Base-by-base conservation (phyloP, 148 eudicot genomes). In the Hydrangea macrophylla region DNA sequence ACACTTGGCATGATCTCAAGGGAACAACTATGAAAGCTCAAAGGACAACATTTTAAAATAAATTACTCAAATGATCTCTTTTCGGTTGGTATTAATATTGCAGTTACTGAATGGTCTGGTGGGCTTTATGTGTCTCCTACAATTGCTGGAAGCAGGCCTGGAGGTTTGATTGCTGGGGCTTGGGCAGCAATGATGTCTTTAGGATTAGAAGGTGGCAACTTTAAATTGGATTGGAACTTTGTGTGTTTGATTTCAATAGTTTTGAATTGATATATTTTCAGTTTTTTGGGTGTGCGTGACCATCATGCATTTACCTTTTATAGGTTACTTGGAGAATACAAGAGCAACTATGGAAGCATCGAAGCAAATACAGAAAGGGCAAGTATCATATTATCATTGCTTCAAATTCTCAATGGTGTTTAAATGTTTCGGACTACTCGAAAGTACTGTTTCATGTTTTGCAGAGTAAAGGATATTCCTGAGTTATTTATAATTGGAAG, bases 101-200 rank as follows among this genome's bases (percentile, higher is more conserved):
- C 83, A 94, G 99, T 94, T 64, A 94, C 99, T 31, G 99, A 94
- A 80, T 94, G 99, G 99, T 79, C 97, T 72, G 97, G 99, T 79
- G 99, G 99, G 33, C 94, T 95, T 44, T 95, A 95, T 76, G 87
- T 95, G 39, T 95, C 99, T 69, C 99, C 99, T 55, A 87, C 96
- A 35, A 86, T 91, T 44, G 99, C 99, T 80, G 99, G 99, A 30
- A 95, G 99, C 84, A 85, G 99, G 82, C 96, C 99, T 55, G 99
- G 97, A 45, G 84, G 86, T 74, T 74, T 95, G 40, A 84, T 91
- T 79, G 99, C 99, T 66, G 99, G 99, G 58, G 99, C 99, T 70
- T 95, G 99, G 97, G 99, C 99, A 9, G 92, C 99, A 58, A 88
- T 95, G 93, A 83, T 91, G 87, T 82, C 96, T 67, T 72, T 91